These are phyloP conservation scores for Fusarium bactridioides DNA, from an alignment of 2,329 filamentous ascomycete genomes.

Conservation along the genomic window DNA sequence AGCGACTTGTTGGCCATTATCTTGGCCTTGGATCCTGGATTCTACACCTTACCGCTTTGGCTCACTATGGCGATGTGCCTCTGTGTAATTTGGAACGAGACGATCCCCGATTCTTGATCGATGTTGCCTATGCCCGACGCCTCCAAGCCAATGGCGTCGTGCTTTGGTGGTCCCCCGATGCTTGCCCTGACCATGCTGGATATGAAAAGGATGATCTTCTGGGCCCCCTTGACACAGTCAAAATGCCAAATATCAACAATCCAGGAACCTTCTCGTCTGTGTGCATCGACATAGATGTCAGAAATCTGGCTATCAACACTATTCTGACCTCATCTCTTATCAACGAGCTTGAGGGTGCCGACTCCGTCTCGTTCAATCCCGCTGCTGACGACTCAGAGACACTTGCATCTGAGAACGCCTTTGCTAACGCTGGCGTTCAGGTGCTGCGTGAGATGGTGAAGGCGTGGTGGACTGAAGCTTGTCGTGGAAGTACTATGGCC, in stretches of 20 bases:
- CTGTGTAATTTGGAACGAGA: conserved; percentile 95
- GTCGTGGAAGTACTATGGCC: conserved; percentile 89
- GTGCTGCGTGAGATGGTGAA: conserved; percentile 99
- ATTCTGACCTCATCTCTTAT: conserved; percentile 96
- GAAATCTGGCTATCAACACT: conserved; percentile 96
- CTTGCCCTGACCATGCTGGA: conserved; percentile 92
- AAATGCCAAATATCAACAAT: conserved; percentile 93
- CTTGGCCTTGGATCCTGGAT: conserved; percentile 94
- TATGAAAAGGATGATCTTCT: conserved; percentile 92
- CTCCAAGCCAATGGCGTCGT: conserved; percentile 92
- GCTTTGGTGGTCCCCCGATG: conserved; percentile 92
- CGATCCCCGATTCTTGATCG: conserved; percentile 93
- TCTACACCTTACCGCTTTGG: conserved; percentile 83
- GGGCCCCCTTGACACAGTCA: conserved; percentile 82
- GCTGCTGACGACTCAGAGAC: conserved; percentile 54
- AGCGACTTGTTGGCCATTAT: conserved; percentile 87
- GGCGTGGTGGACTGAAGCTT: conserved; percentile 96
- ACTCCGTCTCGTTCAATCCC: conserved; percentile 83
- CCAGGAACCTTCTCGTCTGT: conserved; percentile 95
- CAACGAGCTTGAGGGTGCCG: conserved; percentile 92
- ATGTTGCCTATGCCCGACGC: conserved; percentile 90
- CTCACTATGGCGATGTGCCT: conserved; percentile 91
- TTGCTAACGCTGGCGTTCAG: conserved; percentile 87
- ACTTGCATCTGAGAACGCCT: conserved; percentile 86
- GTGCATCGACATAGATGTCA: conserved; percentile 92